phyloP scores from a whole-genome alignment of 768 basidiomycete species.

The Amyloporia xantha region DNA sequence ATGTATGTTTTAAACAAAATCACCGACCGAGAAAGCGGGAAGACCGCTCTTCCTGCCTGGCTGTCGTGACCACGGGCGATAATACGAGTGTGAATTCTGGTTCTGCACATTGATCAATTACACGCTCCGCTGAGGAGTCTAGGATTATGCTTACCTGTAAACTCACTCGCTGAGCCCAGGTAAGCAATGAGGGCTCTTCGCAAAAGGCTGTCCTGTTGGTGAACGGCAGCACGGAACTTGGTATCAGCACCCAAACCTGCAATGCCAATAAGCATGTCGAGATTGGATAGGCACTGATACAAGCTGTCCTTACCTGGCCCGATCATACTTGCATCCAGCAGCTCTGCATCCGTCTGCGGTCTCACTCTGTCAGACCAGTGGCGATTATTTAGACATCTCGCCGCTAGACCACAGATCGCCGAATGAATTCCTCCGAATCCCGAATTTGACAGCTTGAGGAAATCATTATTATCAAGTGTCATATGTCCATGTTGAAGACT shows the following conservation, averaged over 20 bases:
- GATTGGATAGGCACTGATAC: too few relatives aligned
- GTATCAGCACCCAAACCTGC: slow-evolving; percentile 50
- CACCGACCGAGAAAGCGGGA: slow-evolving; percentile 51
- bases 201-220: slow-evolving; percentile 49
- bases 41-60: slow-evolving; percentile 50
- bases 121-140: not conserved
- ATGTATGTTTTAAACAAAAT: not conserved
- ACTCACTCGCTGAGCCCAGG: slow-evolving; percentile 65
- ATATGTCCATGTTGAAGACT: slow-evolving; percentile 22
- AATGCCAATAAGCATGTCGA: too few relatives aligned
- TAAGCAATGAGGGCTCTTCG: slow-evolving; percentile 60
- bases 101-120: slow-evolving; percentile 31
- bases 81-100: slow-evolving; percentile 67
- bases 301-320: slow-evolving; percentile 51
- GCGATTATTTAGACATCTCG: slow-evolving; percentile 57
- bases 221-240: slow-evolving; percentile 54
- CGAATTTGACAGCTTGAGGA: slow-evolving; percentile 39
- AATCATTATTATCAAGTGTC: slow-evolving; percentile 31
- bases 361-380: slow-evolving; percentile 50
- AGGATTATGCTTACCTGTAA: slow-evolving; percentile 41
- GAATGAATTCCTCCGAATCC: slow-evolving; percentile 85
- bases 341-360: slow-evolving; percentile 64
- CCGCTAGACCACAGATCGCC: slow-evolving; percentile 68
- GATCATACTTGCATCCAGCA: slow-evolving; percentile 42
- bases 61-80: slow-evolving; percentile 56